These are phyloP conservation scores for Sporothrix sp. DNA, from an alignment of 2,329 filamentous ascomycete species.

Conservation along the genomic window DNA sequence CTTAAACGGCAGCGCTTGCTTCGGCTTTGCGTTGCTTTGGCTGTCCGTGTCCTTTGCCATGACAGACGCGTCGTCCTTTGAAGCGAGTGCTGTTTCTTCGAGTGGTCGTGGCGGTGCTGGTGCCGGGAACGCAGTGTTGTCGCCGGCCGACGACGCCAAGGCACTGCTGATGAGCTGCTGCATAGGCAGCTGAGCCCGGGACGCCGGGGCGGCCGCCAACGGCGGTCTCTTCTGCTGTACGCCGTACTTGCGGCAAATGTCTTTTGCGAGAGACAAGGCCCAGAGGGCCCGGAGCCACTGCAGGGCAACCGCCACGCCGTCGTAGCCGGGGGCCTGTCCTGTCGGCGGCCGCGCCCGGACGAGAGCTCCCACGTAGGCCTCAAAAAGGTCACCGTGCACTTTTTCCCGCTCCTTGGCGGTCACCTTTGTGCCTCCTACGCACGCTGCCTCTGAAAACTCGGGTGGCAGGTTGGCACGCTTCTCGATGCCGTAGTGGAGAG, in stretches of 20 bases:
- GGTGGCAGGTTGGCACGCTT: slow-evolving; percentile 48
- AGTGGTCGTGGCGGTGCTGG: background rate
- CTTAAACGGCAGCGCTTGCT: slow-evolving; percentile 33
- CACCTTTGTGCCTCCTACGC: slow-evolving; percentile 28
- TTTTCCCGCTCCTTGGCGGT: slow-evolving; percentile 53
- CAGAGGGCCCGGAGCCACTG: slow-evolving; percentile 69
- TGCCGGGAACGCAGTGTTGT: no score
- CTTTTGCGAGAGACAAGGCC: slow-evolving; percentile 51
- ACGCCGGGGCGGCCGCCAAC: background rate
- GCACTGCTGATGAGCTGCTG: background rate
- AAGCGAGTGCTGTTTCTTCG: background rate
- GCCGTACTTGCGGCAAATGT: slow-evolving; percentile 38
- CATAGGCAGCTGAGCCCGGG: background rate
- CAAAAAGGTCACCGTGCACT: slow-evolving; percentile 77
- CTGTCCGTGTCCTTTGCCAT: no score
- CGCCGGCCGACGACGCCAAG: background rate
- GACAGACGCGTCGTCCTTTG: background rate
- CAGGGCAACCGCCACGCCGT: slow-evolving; percentile 52
- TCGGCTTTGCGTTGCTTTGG: background rate
- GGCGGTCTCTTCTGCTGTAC: slow-evolving; percentile 17
- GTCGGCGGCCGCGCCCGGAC: slow-evolving; percentile 52
- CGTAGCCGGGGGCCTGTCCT: slow-evolving; percentile 14
- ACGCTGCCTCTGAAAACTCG: slow-evolving; percentile 31
- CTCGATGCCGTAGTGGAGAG: slow-evolving; percentile 61
- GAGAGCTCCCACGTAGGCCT: slow-evolving; percentile 77